These are phyloP conservation scores for Alliaria petiolata DNA, from an alignment of 345 rosid species.

Conservation along the genomic window DNA sequence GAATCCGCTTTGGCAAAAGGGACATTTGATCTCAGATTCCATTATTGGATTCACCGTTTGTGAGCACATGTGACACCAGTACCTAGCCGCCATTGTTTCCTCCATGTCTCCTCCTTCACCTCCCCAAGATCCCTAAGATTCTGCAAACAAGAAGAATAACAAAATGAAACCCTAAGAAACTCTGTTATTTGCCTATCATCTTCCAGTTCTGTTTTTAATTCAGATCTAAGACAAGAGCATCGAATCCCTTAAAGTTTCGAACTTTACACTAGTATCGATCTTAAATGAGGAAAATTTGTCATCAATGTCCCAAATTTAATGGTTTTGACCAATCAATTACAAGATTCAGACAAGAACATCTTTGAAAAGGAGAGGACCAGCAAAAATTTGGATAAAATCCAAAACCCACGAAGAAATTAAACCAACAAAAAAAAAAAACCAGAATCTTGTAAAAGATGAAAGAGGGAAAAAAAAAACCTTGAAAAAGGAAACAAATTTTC, in stretches of 20 bases:
- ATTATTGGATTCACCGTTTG: conserved; percentile 60
- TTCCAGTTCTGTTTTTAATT: neutral
- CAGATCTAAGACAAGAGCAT: conserved; percentile 24
- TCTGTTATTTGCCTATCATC: neutral
- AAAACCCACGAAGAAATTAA: conserved; percentile 12
- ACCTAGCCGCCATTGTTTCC: conserved; percentile 43
- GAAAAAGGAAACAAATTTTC: neutral
- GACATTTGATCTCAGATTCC: conserved; percentile 85
- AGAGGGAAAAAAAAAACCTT: conserved; percentile 3
- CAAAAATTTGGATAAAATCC: neutral
- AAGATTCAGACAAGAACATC: conserved; percentile 23
- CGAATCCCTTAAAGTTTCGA: neutral
- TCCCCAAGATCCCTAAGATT: neutral
- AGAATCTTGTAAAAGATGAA: conserved; percentile 22
- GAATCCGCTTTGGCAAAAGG: conserved; percentile 54
- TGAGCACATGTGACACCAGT: conserved; percentile 74
- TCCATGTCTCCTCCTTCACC: conserved; percentile 41
- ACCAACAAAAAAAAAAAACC: neutral
- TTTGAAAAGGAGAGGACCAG: neutral
- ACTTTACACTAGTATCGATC: neutral
- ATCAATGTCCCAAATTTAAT: neutral
- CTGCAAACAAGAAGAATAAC: conserved; percentile 8
- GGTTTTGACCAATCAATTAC: neutral
- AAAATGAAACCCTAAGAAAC: neutral
- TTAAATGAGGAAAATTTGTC: neutral